Conservation (phyloP, 257 asterid genomes). For the Solanum tacnaense region DNA sequence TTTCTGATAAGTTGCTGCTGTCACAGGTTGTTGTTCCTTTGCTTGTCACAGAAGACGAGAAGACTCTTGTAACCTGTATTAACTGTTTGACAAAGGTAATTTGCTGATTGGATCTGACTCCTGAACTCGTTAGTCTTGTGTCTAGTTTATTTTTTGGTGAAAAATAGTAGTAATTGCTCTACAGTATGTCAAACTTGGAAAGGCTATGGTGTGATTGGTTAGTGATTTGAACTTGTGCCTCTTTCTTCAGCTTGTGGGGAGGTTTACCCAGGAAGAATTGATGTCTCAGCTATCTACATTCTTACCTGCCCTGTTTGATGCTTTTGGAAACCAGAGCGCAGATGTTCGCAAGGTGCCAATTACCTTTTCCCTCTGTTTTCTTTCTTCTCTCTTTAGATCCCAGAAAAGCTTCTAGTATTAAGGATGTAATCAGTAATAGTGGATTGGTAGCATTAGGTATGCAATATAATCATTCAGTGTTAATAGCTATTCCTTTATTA, state of each 20-base stretch:
- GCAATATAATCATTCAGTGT: neutral
- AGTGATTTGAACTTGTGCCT: neutral
- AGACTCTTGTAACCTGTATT: constrained; percentile 90
- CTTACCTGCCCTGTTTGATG: constrained; percentile 93
- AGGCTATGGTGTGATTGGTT: constrained; percentile 1
- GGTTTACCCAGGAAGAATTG: constrained; percentile 87
- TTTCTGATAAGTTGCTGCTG: constrained; percentile 2
- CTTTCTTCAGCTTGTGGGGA: constrained; percentile 73
- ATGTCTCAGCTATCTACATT: constrained; percentile 78
- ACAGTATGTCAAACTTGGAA: neutral
- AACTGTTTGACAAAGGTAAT: constrained; percentile 96
- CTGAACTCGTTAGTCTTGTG: neutral
- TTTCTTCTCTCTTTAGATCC: neutral
- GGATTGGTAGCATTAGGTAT: neutral
- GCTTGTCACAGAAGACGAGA: constrained; percentile 92
- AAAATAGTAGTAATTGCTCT: neutral
- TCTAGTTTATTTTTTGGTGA: neutral
- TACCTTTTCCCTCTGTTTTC: neutral
- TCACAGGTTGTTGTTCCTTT: constrained; percentile 90
- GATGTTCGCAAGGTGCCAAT: constrained; percentile 89
- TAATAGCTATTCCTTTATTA: neutral
- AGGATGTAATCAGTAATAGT: neutral
- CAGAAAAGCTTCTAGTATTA: neutral
- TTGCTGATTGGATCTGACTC: neutral
- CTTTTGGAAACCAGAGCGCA: constrained; percentile 96